phyloP scores from a whole-genome alignment of 257 asterid genomes.

The Fraxinus cuspidata region DNA sequence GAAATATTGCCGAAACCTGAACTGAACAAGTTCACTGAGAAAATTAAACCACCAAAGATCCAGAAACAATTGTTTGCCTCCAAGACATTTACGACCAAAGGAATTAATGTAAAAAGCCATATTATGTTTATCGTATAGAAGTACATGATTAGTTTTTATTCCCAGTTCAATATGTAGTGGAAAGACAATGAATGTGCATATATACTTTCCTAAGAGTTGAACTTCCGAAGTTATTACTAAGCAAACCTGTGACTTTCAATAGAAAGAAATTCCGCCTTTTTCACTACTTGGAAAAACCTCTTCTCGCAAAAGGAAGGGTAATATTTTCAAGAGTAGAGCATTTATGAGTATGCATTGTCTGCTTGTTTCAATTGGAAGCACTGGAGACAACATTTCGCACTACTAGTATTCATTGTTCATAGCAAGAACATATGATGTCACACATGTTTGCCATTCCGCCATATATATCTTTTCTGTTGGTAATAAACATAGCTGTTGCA shows the following conservation, averaged over 20 bases:
- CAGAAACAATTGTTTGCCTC: background rate
- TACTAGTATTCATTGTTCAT: background rate
- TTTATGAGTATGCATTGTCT: background rate
- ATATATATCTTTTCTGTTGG: background rate
- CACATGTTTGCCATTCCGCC: background rate
- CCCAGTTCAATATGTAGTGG: background rate
- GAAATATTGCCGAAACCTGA: background rate
- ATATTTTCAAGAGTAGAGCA: background rate
- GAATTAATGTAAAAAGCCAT: background rate
- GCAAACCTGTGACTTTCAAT: background rate
- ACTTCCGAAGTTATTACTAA: background rate
- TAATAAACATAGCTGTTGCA: background rate
- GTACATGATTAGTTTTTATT: background rate
- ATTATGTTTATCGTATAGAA: background rate
- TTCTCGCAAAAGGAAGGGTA: background rate
- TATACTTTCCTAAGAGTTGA: background rate
- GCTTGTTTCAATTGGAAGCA: background rate
- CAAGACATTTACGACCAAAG: background rate
- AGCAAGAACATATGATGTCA: background rate
- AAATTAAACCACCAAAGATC: constrained; percentile 2
- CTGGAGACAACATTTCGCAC: background rate
- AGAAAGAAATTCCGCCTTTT: background rate
- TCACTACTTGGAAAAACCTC: background rate
- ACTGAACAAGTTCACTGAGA: background rate
- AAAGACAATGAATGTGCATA: background rate